These are phyloP conservation scores for Mimosa pudica DNA, from an alignment of 306 rosid genomes.

Conservation along the genomic window DNA sequence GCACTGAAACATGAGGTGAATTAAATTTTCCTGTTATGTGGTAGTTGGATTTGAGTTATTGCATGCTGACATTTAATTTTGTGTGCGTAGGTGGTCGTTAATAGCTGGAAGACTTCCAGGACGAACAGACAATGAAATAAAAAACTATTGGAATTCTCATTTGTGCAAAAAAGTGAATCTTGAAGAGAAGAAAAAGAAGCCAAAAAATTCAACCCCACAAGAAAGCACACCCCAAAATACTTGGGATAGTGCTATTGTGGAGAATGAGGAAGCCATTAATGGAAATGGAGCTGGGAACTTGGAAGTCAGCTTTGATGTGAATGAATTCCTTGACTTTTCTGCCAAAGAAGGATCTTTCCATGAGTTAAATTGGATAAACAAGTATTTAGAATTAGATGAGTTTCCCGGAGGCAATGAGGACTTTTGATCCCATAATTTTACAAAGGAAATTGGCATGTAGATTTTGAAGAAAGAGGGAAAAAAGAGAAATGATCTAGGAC, in stretches of 20 bases:
- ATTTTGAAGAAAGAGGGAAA: not conserved
- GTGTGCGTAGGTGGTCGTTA: conserved; percentile 63
- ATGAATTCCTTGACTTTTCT: conserved; percentile 56
- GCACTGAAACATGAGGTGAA: not conserved
- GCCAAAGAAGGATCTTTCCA: conserved; percentile 36
- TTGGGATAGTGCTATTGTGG: conserved; percentile 22
- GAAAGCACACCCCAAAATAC: conserved; percentile 25
- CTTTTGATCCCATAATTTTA: not conserved
- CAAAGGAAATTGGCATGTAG: not conserved
- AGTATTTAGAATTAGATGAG: conserved; percentile 50
- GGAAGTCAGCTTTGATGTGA: conserved; percentile 45
- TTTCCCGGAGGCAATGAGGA: conserved; percentile 12
- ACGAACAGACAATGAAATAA: conserved; percentile 72
- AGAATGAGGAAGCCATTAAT: conserved; percentile 9
- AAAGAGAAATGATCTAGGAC: too few relatives aligned
- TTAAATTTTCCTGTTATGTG: not conserved
- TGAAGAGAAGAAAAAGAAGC: conserved; percentile 29
- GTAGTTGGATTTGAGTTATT: not conserved
- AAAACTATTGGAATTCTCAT: conserved; percentile 79
- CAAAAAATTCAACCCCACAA: conserved; percentile 21
- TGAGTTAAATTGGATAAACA: conserved; percentile 59
- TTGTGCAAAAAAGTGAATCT: conserved; percentile 57
- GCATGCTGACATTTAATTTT: not conserved
- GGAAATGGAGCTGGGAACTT: conserved; percentile 21
- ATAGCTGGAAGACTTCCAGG: conserved; percentile 82